phyloP scores from a whole-genome alignment of 2,329 filamentous ascomycete genomes.

The Volutella citrinella region DNA sequence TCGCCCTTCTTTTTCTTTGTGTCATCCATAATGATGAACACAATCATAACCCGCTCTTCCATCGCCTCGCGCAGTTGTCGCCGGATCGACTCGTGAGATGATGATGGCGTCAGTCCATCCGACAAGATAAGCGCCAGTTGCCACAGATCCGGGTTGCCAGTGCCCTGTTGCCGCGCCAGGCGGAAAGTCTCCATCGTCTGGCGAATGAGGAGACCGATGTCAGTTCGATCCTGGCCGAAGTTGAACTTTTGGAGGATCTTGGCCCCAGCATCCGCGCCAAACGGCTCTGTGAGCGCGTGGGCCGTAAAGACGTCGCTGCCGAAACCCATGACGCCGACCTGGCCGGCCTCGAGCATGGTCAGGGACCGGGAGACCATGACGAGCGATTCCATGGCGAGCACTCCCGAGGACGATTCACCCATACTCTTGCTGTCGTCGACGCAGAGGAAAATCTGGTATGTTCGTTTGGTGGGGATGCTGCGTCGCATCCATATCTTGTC shows the following conservation, averaged over 20 bases:
- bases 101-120: conserved; percentile 83
- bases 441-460: conserved; percentile 95
- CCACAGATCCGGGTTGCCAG: conserved; percentile 72
- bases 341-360: conserved; percentile 89
- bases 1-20: conserved; percentile 45
- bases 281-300: conserved; percentile 79
- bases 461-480: conserved; percentile 84
- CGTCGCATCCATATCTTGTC: conserved; percentile 99
- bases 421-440: conserved; percentile 96
- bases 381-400: conserved; percentile 87
- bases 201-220: conserved; percentile 75
- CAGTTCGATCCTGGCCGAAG: conserved; percentile 82
- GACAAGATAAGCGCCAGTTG: conserved; percentile 91
- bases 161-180: conserved; percentile 63
- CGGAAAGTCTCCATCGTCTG: conserved; percentile 80
- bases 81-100: conserved; percentile 77
- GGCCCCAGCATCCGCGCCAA: conserved; percentile 73
- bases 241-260: conserved; percentile 79
- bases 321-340: conserved; percentile 89
- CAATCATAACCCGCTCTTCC: conserved; percentile 94
- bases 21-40: conserved; percentile 93
- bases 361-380: conserved; percentile 86
- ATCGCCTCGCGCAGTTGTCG: conserved; percentile 81
- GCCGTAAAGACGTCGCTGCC: conserved; percentile 80
- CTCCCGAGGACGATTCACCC: conserved; percentile 73